Evolutionary conservation across 129 eudicot species (phyloP), one percentile per base, ranked within the genome.

Genomic region (Helichrysum umbraculigerum): DNA sequence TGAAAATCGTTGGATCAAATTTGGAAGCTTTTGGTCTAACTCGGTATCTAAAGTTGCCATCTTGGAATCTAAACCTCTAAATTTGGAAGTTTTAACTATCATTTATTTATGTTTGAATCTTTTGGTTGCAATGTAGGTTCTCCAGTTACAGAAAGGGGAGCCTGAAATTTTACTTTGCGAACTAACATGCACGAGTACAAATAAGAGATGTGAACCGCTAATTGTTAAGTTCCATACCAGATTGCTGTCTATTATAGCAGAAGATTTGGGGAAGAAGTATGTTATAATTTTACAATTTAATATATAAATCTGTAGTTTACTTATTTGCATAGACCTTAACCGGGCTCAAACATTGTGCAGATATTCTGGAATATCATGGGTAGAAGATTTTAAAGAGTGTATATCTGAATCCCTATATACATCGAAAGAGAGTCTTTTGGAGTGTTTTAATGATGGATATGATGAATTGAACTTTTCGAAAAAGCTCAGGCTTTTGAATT

Each of bases 401-500:
- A 70, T 86, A 21, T 71, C 67, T 1, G 82, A 78, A 59, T 74
- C 81, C 14, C 56, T 69, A 14, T 68, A 19, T 81, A 76, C 71
- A 32, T 62, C 84, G 42, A 81, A 83, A 78, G 84, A 75, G 65
- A 32, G 59, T 44, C 64, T 78, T 8, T 61, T 86, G 77, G 90
- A 78, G 60, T 59, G 59, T 73, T 50, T 81, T 33, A 76, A 60
- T 50, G 66, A 81, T 20, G 77, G 73, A 70, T 83, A 83, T n/a
- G 79, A 74, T 39, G 74, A 57, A 33, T 71, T 83, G 67, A 74
- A 63, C 71, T 71, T 73, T 64, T 81, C 87, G 34, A 52, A 81
- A 71, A 86, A 78, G 72, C 81, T 86, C 20, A 76, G 83, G 71
- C 81, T 86, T 68, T 66, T 86, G 76, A 86, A 77, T 29, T 83